phyloP scores from a whole-genome alignment of 2,329 filamentous ascomycete genomes.

The Aspergillus spinulosporus region DNA sequence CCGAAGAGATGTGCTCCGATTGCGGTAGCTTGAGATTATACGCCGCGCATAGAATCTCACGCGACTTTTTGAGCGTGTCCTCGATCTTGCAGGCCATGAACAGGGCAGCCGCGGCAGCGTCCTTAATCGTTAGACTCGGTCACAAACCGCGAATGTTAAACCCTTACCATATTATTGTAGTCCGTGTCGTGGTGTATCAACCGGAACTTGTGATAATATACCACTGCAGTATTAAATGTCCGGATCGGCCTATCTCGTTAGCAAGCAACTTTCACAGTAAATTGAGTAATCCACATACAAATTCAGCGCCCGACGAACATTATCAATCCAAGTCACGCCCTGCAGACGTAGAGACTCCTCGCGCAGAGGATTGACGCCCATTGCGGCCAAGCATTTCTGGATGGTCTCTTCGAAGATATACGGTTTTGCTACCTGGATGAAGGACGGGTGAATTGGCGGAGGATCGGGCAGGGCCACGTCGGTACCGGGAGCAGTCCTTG shows the following conservation, averaged over 20 bases:
- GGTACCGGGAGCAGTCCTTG: constrained; percentile 14
- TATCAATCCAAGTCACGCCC: constrained; percentile 86
- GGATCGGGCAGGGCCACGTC: constrained; percentile 24
- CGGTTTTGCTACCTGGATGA: constrained; percentile 66
- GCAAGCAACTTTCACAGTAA: constrained; percentile 3
- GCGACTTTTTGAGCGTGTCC: constrained; percentile 95
- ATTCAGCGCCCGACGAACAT: constrained; percentile 73
- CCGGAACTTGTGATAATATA: constrained; percentile 93
- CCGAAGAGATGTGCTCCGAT: constrained; percentile 69
- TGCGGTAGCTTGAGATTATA: constrained; percentile 76
- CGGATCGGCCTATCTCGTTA: constrained; percentile 67
- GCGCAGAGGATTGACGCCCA: constrained; percentile 70
- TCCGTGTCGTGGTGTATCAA: constrained; percentile 81
- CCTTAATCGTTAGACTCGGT: constrained; percentile 46
- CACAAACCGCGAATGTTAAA: background rate
- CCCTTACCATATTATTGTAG: constrained; percentile 67
- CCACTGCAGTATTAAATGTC: constrained; percentile 87
- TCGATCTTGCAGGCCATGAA: constrained; percentile 97
- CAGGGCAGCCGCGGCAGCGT: constrained; percentile 82
- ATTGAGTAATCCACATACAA: constrained; percentile 57
- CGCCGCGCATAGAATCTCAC: constrained; percentile 85
- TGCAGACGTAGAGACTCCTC: constrained; percentile 81
- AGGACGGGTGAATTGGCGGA: constrained; percentile 61
- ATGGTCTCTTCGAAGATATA: constrained; percentile 83
- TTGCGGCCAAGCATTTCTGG: constrained; percentile 67